These are phyloP conservation scores for Aspergillus cejpii DNA, from an alignment of 2,329 filamentous ascomycete genomes.

Conservation along the genomic window DNA sequence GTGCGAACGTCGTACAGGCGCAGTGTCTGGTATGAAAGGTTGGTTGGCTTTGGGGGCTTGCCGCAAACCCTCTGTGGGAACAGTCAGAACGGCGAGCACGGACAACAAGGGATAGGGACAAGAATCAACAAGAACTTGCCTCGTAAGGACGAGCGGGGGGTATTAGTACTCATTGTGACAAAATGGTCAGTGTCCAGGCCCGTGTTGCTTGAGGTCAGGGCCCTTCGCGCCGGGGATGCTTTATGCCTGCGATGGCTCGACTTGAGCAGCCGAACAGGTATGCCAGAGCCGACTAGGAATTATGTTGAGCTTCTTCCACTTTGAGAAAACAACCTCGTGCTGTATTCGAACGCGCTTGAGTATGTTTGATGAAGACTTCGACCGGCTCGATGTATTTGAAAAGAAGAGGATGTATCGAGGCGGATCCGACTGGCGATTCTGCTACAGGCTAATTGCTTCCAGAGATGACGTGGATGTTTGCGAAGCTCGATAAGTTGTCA, in stretches of 20 bases:
- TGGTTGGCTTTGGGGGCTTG: constrained; percentile 37
- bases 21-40: constrained; percentile 37
- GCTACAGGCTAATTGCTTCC: not conserved
- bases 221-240: not conserved
- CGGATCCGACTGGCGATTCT: not conserved
- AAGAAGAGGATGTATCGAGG: not conserved
- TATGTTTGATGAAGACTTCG: not conserved
- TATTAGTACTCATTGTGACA: constrained; percentile 19
- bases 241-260: not conserved
- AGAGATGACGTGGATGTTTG: constrained; percentile 1
- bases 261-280: not conserved
- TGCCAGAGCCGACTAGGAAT: no score
- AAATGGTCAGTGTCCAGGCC: not conserved
- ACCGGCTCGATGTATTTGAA: not conserved
- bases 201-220: not conserved
- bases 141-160: constrained; percentile 26
- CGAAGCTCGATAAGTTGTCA: constrained; percentile 5
- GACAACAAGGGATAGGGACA: not conserved
- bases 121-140: constrained; percentile 13
- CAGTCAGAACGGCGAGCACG: constrained; percentile 11
- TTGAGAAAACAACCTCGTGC: no score
- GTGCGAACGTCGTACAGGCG: constrained; percentile 32
- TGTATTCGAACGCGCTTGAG: not conserved
- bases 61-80: constrained; percentile 32
- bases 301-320: not conserved